Conservation (phyloP, 1,139 yeast species). For the Taphrina betulina region DNA sequence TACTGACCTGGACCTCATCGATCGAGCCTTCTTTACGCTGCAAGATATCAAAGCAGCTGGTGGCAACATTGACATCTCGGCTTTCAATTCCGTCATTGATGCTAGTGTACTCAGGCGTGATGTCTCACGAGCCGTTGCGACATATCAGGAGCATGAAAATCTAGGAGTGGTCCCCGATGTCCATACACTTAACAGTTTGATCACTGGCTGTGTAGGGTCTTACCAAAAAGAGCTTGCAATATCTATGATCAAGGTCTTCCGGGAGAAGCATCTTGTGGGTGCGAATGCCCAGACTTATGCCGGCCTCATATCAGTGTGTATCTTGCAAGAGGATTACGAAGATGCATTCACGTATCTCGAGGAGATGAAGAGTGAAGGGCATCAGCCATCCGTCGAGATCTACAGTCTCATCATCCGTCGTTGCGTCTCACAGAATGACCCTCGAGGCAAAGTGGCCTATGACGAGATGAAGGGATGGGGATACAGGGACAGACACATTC, state of each 20-base stretch:
- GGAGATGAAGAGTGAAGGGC: conserved; percentile 31
- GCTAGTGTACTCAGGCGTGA: conserved; percentile 14
- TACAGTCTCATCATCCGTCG: conserved; percentile 15
- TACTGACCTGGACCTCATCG: conserved; percentile 19
- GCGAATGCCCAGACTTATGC: conserved; percentile 14
- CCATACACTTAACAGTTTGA: conserved; percentile 21
- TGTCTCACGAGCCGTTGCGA: conserved; percentile 30
- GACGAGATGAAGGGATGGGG: conserved; percentile 32
- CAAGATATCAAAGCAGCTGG: conserved; percentile 17
- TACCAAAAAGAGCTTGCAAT: conserved; percentile 7
- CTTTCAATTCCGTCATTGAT: conserved; percentile 28
- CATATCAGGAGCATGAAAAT: conserved; percentile 8
- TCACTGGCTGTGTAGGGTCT: conserved; percentile 21
- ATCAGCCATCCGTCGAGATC: conserved; percentile 9
- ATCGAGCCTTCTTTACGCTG: conserved; percentile 31
- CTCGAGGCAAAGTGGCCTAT: conserved; percentile 20
- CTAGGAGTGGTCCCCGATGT: conserved; percentile 17
- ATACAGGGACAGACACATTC: neutral
- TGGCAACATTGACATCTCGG: conserved; percentile 19
- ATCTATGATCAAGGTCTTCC: conserved; percentile 4
- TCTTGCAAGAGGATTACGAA: conserved; percentile 30
- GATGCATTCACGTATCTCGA: conserved; percentile 27
- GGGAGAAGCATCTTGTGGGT: neutral
- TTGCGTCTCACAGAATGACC: conserved; percentile 14
- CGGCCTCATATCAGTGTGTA: conserved; percentile 9